phyloP scores from a whole-genome alignment of 2,329 filamentous ascomycete genomes.

The Trichoderma guizhouense region DNA sequence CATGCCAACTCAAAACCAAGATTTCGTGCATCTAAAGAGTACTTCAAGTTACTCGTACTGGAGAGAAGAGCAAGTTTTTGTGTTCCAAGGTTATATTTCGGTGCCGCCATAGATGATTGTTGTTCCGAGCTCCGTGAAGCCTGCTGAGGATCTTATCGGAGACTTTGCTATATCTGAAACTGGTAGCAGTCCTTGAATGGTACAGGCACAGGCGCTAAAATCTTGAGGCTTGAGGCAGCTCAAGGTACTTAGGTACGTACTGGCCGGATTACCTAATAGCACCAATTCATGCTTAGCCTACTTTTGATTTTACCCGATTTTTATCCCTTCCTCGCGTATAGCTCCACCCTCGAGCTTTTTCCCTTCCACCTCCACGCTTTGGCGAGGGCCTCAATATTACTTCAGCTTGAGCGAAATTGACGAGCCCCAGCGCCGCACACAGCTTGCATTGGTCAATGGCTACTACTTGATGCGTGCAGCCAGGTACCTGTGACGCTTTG shows the following conservation, averaged over 20 bases:
- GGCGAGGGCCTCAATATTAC: not conserved
- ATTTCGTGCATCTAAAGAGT: not conserved
- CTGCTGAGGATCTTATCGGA: not conserved
- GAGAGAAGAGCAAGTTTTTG: not conserved
- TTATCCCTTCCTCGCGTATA: slow-evolving; percentile 1
- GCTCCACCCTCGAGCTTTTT: slow-evolving; percentile 15
- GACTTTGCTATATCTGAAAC: not conserved
- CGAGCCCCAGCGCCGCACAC: not conserved
- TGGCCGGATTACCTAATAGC: not conserved
- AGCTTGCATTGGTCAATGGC: not conserved
- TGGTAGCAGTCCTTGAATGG: not conserved
- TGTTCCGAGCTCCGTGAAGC: not conserved
- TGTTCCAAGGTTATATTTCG: not conserved
- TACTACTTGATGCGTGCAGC: not conserved
- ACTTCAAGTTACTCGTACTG: not conserved
- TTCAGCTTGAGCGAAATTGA: slow-evolving; percentile 12
- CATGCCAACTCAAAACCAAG: not conserved
- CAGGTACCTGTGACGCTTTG: not conserved
- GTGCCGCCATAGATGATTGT: not conserved
- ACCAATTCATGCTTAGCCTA: too few species aligned
- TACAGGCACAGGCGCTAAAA: not conserved
- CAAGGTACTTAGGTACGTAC: too few species aligned
- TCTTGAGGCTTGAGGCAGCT: not conserved
- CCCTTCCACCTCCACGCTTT: not conserved
- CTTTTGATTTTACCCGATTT: not conserved